Evolutionary conservation across 768 basidiomycete genomes (phyloP).

Genomic region (Tricholoma sp.): DNA sequence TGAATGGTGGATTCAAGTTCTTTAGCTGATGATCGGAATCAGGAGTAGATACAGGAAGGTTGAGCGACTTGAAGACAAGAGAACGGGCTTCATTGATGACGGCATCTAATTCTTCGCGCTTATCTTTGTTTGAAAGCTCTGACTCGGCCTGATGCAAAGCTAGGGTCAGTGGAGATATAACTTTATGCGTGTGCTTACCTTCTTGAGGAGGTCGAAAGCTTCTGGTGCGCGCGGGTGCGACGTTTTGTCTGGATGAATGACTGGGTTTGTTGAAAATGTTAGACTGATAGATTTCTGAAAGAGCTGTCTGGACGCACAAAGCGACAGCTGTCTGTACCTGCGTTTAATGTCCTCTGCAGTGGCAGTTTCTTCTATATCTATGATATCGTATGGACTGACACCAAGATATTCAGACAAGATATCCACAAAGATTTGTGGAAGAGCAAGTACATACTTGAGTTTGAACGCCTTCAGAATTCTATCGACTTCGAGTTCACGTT

Average conservation of each 20-base stretch:
- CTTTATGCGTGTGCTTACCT: constrained; percentile 43
- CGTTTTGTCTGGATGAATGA: constrained; percentile 99
- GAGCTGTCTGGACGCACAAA: constrained; percentile 50
- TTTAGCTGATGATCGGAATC: constrained; percentile 57
- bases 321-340: constrained; percentile 79
- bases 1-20: constrained; percentile 59
- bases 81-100: constrained; percentile 71
- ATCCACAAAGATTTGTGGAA: neutral
- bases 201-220: constrained; percentile 91
- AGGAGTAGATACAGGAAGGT: constrained; percentile 54
- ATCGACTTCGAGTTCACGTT: constrained; percentile 85
- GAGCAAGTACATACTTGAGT: constrained; percentile 64
- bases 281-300: neutral
- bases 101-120: constrained; percentile 79
- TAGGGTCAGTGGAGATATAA: neutral
- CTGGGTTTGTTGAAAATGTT: constrained; percentile 31
- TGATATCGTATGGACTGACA: constrained; percentile 87
- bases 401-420: constrained; percentile 6
- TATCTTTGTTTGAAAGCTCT: constrained; percentile 72
- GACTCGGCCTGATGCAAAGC: constrained; percentile 61
- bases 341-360: constrained; percentile 85
- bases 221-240: constrained; percentile 83
- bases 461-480: constrained; percentile 94
- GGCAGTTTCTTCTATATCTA: constrained; percentile 70
- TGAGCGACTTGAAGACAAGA: constrained; percentile 56